Base-by-base conservation (phyloP, 2,329 filamentous ascomycete species). In the Pleurostoma richardsiae region DNA sequence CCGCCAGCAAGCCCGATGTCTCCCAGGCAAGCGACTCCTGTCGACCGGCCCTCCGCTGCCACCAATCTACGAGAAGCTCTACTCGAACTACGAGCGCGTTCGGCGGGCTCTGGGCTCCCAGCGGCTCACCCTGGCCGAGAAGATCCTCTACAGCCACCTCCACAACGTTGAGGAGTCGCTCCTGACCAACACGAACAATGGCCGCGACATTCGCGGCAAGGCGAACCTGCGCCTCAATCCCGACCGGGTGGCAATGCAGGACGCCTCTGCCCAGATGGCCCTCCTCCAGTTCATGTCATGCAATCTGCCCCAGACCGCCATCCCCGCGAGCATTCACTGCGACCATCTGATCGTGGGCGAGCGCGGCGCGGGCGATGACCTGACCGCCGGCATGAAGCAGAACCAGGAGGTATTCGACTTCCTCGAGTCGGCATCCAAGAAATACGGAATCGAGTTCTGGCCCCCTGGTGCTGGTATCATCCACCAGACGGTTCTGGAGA, bases 401-500 rank as follows among this genome's bases (percentile, higher is more conserved):
- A 99, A 99, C 69, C 90, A 90, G 66, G 94, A 99, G 74, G 91
- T 99, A 1, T 99, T 96, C 64, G 90, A 96, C 68, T 99, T 99
- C 66, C 70, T 99, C 48, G 92, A 96, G 76, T 95, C 88, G 45
- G 94, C 94, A 0, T 85, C 85, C 11, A 90, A 86, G 73, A 90
- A 86, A 67, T 96, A 94, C 61, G 91, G 91, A 40, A 94, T 96
- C 64, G 90, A 96, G 66, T 96, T 96, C 63, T 96, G 90, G 91
- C 89, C 90, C 2, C 90, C 90, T 0, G 91, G 91, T 50, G 90
- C 91, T 6, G 91, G 90, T 53, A 96, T 96, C 55, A 96, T 99
- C 55, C 94, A 99, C 71, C 94, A 99, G 78, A 95, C 89, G 44
- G 94, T 99, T 27, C 71, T 99, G 58, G 94, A 99, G 74, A 97